Evolutionary conservation across 352 stramenopile species (phyloP).

Genomic region (Phytophthora pisi): DNA sequence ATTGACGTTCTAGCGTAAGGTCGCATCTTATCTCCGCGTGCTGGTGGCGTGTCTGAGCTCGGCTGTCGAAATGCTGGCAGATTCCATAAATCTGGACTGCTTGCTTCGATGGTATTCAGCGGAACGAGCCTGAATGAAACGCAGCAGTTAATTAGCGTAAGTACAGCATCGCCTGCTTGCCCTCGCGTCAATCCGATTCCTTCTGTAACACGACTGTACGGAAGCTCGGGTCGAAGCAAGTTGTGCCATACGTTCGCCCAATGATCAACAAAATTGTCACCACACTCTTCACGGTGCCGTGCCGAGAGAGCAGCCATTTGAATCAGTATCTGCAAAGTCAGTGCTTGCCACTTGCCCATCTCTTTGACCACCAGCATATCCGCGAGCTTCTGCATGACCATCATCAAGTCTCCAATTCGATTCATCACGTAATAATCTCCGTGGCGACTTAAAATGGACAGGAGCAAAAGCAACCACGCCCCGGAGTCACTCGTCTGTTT

Average conservation of each 20-base stretch:
- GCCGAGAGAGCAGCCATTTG: slow-evolving; percentile 52
- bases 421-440: slow-evolving; percentile 61
- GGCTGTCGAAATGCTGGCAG: slow-evolving; percentile 52
- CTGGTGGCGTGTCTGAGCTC: slow-evolving; percentile 21
- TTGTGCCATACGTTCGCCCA: slow-evolving; percentile 55
- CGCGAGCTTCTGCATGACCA: slow-evolving; percentile 50
- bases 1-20: slow-evolving; percentile 41
- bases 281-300: slow-evolving; percentile 37
- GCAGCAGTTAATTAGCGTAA: slow-evolving; percentile 55
- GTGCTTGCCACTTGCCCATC: slow-evolving; percentile 52
- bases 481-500: slow-evolving; percentile 44
- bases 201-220: slow-evolving; percentile 54
- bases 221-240: slow-evolving; percentile 60
- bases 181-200: slow-evolving; percentile 48
- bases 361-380: slow-evolving; percentile 54
- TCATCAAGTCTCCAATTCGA: slow-evolving; percentile 66
- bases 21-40: slow-evolving; percentile 34
- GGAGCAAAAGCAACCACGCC: slow-evolving; percentile 53
- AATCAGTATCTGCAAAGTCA: slow-evolving; percentile 54
- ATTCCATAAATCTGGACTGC: slow-evolving; percentile 44
- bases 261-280: slow-evolving; percentile 44
- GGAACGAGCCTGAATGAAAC: slow-evolving; percentile 54
- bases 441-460: slow-evolving; percentile 52
- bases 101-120: slow-evolving; percentile 34
- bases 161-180: slow-evolving; percentile 53